Base-by-base conservation (phyloP, 352 stramenopile species). In the Globisporangium sylvaticum region DNA sequence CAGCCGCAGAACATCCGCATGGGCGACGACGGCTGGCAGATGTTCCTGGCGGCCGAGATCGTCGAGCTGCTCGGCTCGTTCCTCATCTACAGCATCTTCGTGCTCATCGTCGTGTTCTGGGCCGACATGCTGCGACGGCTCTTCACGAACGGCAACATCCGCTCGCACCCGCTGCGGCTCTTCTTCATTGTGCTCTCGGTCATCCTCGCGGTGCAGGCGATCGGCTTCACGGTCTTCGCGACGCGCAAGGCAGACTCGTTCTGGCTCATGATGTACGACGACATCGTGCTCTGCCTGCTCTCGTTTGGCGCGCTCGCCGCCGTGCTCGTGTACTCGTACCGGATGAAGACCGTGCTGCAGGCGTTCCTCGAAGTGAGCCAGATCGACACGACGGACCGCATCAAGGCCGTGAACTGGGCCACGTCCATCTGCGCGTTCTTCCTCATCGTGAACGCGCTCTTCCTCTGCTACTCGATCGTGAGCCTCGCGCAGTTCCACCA, bases 41-140 rank as follows among this genome's bases (percentile, higher is more conserved):
- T 87, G 60, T 90, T 92, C 46, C 88, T 98, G 22, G 34, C 91
- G 18, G 88, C 84, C 2, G 95, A 98, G 67, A 67, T 92, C 37
- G 79, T 98, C 9, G 78, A 98, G 58, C 89, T 94, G 34, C 62
- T 96, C 7, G 96, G 96, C 50, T 97, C 91, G 22, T 84, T 98
- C 56, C 80, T 96, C n/a, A 80, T 99, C 31, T 98, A 98, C 79
- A 95, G 88, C 62, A 97, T 99, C 71, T 98, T 99, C 68, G 97
- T 99, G 67, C 86, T 99, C 20, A 98, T 98, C 76, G 80, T 98
- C 52, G 95, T 99, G 25, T 98, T 98, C 79, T 99, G 96, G 96
- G 94, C 96, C 6, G 94, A 99, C 75, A 98, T 99, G 84, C 78
- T 99, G 37, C 97, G 97, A 58, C 96, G 97, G 9, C 79, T 91